phyloP scores from a whole-genome alignment of 2,329 filamentous ascomycete genomes.

The Thelonectria discophora region DNA sequence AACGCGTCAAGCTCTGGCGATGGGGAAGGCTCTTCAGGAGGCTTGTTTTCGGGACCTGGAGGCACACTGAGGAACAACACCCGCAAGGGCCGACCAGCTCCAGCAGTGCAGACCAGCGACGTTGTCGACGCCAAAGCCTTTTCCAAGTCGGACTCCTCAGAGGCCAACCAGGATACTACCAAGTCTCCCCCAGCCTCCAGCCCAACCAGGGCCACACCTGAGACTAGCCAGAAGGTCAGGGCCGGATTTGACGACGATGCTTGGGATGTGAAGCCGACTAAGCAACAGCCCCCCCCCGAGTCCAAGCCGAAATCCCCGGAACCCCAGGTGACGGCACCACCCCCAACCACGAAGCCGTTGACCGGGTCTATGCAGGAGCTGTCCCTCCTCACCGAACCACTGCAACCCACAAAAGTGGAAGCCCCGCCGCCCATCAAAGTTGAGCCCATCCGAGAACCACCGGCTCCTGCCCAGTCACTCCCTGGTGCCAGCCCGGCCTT shows the following conservation, averaged over 20 bases:
- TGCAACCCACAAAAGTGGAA: constrained; percentile 59
- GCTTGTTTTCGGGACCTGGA: constrained; percentile 93
- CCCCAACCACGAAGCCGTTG: constrained; percentile 57
- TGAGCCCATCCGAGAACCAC: constrained; percentile 32
- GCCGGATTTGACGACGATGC: constrained; percentile 94
- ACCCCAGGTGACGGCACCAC: constrained; percentile 29
- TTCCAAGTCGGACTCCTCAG: constrained; percentile 61
- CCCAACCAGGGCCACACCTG: constrained; percentile 44
- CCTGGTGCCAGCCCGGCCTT: constrained; percentile 67
- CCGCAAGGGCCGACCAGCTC: constrained; percentile 86
- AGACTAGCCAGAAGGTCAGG: constrained; percentile 34
- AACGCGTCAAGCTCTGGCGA: constrained; percentile 54
- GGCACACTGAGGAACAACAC: constrained; percentile 94
- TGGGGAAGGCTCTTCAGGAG: constrained; percentile 67
- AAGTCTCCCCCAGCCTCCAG: constrained; percentile 37
- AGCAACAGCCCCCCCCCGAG: constrained; percentile 53
- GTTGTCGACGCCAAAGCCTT: constrained; percentile 89
- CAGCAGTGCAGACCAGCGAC: constrained; percentile 85
- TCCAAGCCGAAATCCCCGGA: constrained; percentile 38
- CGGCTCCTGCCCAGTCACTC: constrained; percentile 53
- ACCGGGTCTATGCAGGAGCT: constrained; percentile 74
- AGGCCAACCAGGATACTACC: constrained; percentile 32
- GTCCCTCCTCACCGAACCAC: constrained; percentile 61
- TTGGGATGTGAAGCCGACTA: constrained; percentile 92
- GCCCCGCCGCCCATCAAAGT: constrained; percentile 42